phyloP scores from a whole-genome alignment of 2,329 filamentous ascomycete genomes.

The Rugonectria rugulosa region DNA sequence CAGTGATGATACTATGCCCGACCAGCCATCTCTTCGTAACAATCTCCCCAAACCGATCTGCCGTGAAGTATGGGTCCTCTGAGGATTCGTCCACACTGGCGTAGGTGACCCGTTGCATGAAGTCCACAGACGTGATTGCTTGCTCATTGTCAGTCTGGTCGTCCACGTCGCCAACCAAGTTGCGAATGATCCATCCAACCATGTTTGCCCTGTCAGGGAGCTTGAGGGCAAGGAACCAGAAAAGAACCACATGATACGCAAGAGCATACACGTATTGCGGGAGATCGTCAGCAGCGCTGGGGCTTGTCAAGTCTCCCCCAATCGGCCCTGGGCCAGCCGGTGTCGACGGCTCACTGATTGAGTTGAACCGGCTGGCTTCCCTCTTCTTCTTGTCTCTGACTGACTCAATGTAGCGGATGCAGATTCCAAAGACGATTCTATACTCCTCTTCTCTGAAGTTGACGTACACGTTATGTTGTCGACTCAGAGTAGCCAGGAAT shows the following conservation, averaged over 20 bases:
- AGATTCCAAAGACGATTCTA: constrained; percentile 93
- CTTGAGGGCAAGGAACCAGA: constrained; percentile 94
- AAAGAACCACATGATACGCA: constrained; percentile 93
- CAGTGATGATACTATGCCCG: constrained; percentile 76
- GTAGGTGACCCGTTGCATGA: constrained; percentile 89
- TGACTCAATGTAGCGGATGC: constrained; percentile 90
- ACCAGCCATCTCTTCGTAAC: constrained; percentile 74
- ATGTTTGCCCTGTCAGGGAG: constrained; percentile 83
- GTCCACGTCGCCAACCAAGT: constrained; percentile 79
- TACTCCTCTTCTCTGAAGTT: constrained; percentile 94
- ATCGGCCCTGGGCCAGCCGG: constrained; percentile 31
- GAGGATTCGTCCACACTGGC: constrained; percentile 83
- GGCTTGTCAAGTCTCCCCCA: constrained; percentile 31
- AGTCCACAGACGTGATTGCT: constrained; percentile 90
- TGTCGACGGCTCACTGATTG: constrained; percentile 52
- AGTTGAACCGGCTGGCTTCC: constrained; percentile 55
- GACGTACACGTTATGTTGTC: constrained; percentile 82
- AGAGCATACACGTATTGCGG: constrained; percentile 94
- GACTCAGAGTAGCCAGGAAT: constrained; percentile 88
- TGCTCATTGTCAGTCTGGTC: constrained; percentile 88
- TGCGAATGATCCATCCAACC: constrained; percentile 89
- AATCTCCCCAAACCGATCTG: constrained; percentile 70
- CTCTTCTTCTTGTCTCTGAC: constrained; percentile 74
- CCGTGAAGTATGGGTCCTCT: constrained; percentile 70
- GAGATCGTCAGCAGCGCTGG: constrained; percentile 69